Percentiles rank a stretch among this genome's conserved stretches.
These are phyloP conservation scores for Canavalia gladiata DNA, from an alignment of 306 rosid genomes.

Conservation along the genomic window DNA sequence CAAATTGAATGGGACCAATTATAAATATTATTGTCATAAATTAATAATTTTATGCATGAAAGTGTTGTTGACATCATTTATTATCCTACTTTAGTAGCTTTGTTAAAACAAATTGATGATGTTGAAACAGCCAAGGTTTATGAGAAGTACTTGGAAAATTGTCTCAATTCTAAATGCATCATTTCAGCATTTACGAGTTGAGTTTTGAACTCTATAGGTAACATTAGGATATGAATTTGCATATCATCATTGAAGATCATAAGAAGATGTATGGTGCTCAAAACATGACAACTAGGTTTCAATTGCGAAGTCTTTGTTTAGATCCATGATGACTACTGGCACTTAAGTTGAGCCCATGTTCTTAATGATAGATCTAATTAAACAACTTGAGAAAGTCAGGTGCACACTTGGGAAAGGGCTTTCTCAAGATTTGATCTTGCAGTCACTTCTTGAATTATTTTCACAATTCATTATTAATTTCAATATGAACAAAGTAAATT, in stretches of 20 bases:
- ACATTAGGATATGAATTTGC: background rate
- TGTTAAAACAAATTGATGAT: too few relatives aligned
- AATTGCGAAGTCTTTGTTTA: background rate
- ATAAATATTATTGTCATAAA: too few relatives aligned
- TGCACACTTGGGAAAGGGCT: slow-evolving; percentile 1
- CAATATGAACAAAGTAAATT: slow-evolving; percentile 5
- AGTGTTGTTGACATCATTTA: too few relatives aligned
- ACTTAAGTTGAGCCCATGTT: slow-evolving; percentile 9
- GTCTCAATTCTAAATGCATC: background rate
- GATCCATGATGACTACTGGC: background rate
- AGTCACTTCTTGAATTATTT: background rate
- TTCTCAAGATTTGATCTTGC: background rate
- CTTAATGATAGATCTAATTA: slow-evolving; percentile 19
- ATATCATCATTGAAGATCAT: too few relatives aligned
- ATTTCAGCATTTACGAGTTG: background rate
- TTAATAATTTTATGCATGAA: too few relatives aligned
- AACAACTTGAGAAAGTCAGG: background rate
- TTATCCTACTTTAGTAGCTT: too few relatives aligned
- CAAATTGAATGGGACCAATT: too few relatives aligned
- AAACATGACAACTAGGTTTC: background rate
- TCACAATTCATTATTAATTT: slow-evolving; percentile 33
- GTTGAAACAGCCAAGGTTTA: background rate
- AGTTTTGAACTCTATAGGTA: background rate
- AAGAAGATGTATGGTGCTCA: background rate
- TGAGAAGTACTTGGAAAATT: background rate